These are phyloP conservation scores for Rhizophlyctis rosea DNA, from an alignment of 192 early-diverging fungal genomes.

Conservation along the genomic window DNA sequence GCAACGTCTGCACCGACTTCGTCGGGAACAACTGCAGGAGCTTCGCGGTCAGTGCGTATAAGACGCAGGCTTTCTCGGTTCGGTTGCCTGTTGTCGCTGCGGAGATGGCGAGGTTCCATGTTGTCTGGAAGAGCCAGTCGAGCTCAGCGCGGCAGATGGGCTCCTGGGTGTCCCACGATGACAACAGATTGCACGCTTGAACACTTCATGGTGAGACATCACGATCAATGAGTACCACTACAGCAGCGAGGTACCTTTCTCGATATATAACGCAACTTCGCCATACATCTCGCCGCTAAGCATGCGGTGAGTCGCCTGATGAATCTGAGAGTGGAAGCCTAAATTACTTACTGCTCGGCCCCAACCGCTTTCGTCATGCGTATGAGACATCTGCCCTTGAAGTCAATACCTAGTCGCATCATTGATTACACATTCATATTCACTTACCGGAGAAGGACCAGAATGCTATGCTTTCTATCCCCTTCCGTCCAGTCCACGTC, in stretches of 20 bases:
- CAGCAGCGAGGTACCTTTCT: slow-evolving; percentile 7
- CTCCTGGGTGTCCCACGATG: background rate
- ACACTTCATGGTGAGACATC: background rate
- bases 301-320: too few species aligned
- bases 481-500: slow-evolving; percentile 13
- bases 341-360: slow-evolving; percentile 4
- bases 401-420: background rate
- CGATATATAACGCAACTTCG: slow-evolving; percentile 10
- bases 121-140: slow-evolving; percentile 20
- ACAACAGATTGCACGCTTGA: background rate
- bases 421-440: background rate
- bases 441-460: slow-evolving; percentile 16
- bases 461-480: slow-evolving; percentile 6
- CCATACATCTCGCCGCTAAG: background rate
- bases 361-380: slow-evolving; percentile 19
- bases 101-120: slow-evolving; percentile 22
- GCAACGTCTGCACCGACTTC: slow-evolving; percentile 7
- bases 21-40: slow-evolving; percentile 10
- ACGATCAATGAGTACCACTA: background rate
- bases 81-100: slow-evolving; percentile 4
- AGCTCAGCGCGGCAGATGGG: slow-evolving; percentile 12
- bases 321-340: too few species aligned
- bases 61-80: slow-evolving; percentile 11
- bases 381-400: slow-evolving; percentile 11
- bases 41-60: slow-evolving; percentile 16